Conservation (phyloP, 202 grass and related monocot species). For the Digitaria exilis region DNA sequence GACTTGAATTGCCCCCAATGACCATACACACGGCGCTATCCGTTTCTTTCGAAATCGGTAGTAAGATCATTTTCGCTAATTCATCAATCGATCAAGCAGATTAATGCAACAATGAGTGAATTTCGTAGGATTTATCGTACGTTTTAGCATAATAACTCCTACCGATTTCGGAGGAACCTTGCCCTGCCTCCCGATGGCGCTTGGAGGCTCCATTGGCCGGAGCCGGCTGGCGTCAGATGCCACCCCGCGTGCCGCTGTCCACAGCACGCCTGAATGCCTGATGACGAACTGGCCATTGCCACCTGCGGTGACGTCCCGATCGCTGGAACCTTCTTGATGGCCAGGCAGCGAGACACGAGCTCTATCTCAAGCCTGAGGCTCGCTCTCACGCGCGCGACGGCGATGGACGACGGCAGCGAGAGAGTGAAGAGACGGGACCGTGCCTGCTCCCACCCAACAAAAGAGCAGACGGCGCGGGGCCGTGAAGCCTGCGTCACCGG, state of each 20-base stretch:
- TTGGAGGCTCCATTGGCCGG: conserved; percentile 3
- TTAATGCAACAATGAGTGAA: no score
- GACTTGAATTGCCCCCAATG: no score
- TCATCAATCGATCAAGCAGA: background rate
- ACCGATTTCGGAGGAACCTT: background rate
- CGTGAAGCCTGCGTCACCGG: conserved; percentile 8
- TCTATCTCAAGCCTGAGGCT: background rate
- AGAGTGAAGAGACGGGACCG: conserved; percentile 24
- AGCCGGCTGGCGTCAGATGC: conserved; percentile 9
- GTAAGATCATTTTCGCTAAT: background rate
- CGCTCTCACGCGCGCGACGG: background rate
- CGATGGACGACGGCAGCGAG: background rate
- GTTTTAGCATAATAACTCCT: background rate
- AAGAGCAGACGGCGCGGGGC: conserved; percentile 27
- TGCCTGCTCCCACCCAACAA: conserved; percentile 3
- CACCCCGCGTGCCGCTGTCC: background rate
- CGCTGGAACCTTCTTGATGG: conserved; percentile 33
- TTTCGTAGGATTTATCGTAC: background rate
- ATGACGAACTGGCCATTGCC: background rate
- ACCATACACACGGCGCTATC: background rate
- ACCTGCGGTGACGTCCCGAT: conserved; percentile 36
- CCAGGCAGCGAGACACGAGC: background rate
- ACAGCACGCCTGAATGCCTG: background rate
- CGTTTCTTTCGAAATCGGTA: background rate
- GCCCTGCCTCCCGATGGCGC: background rate